Evolutionary conservation across 179 eudicot genomes (phyloP), one percentile per base, ranked within the genome.

Genomic region (Beta macrorhiza): DNA sequence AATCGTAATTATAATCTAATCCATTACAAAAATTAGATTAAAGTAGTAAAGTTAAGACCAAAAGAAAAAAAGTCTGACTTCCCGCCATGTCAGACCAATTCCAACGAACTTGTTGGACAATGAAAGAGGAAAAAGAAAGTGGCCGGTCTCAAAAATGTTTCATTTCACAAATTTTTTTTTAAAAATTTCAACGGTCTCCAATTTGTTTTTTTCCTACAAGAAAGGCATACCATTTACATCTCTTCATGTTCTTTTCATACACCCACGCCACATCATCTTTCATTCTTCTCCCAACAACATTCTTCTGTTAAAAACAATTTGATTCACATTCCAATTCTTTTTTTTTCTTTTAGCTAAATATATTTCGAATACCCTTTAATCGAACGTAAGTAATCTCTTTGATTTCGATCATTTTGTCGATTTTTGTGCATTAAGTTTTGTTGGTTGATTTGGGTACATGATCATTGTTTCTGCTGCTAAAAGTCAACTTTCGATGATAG

Each of bases 211-310:
- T 79, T 85, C 89, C 84, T 85, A 74, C 78, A 80, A 78, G 76
- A 42, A 78, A 82, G 86, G 89, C 84, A 78, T 81, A 80, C 89
- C 89, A 49, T 78, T 74, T 77, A 78, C 84, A 59, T 78, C 79
- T 78, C 82, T 52, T 78, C 77, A 37, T 73, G 37, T 78, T 79
- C 65, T 32, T 32, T 2, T 79, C 69, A 49, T 67, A 63, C 51
- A 55, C 78, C 64, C 16, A 64, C 19, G 74, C 37, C 77, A 51
- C 53, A 51, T 78, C 83, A 62, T 69, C 67, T 76, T 83, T 80
- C 73, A 6, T 56, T 58, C 75, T 77, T 80, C 58, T 67, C 7
- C 53, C 42, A 37, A 37, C 53, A 2, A 3, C n/a, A 19, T 25
- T 16, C 37, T 79, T 67, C 75, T 49, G 71, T 76, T 61, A 32